Percentiles rank a stretch among this genome's conserved stretches.
Conservation (phyloP, 108 stramenopile species). For the Stephanodiscus minutulus region DNA sequence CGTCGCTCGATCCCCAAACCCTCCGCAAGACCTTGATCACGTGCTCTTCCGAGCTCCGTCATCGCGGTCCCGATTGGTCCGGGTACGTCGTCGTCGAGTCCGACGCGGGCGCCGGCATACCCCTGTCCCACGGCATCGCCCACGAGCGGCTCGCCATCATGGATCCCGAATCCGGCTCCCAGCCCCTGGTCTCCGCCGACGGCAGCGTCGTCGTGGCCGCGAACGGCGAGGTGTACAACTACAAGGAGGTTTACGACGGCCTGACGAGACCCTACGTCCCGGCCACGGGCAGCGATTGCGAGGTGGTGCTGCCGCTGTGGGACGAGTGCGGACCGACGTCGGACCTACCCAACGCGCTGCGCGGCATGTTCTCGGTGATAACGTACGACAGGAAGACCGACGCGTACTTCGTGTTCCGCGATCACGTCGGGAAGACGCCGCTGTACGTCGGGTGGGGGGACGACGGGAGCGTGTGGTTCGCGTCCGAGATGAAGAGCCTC, state of each 20-base stretch:
- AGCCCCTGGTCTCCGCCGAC: conserved; percentile 88
- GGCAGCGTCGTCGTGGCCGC: conserved; percentile 90
- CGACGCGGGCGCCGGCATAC: conserved; percentile 25
- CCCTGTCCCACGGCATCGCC: conserved; percentile 87
- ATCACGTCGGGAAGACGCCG: conserved; percentile 97
- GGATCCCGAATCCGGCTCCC: conserved; percentile 96
- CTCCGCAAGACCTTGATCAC: conserved; percentile 89
- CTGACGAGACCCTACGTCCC: conserved; percentile 77
- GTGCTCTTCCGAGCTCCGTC: conserved; percentile 89
- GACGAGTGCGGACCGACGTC: conserved; percentile 71
- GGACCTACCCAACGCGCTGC: conserved; percentile 72
- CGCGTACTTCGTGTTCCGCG: conserved; percentile 88
- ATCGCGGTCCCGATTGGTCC: conserved; percentile 98
- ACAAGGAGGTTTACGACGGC: conserved; percentile 88
- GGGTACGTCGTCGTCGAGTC: conserved; percentile 86
- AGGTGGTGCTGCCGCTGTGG: conserved; percentile 94
- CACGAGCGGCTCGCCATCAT: conserved; percentile 98
- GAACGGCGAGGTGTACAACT: conserved; percentile 99
- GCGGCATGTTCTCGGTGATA: conserved; percentile 98
- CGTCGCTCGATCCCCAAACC: conserved; percentile 78
- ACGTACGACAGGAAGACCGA: conserved; percentile 88
- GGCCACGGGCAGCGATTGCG: conserved; percentile 95
- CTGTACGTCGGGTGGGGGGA: conserved; percentile 96
- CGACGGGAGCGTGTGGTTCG: conserved; percentile 91
- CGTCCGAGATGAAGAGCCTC: conserved; percentile 95